Conservation (phyloP, 2,329 filamentous ascomycete genomes). For the Alternaria postmessia region DNA sequence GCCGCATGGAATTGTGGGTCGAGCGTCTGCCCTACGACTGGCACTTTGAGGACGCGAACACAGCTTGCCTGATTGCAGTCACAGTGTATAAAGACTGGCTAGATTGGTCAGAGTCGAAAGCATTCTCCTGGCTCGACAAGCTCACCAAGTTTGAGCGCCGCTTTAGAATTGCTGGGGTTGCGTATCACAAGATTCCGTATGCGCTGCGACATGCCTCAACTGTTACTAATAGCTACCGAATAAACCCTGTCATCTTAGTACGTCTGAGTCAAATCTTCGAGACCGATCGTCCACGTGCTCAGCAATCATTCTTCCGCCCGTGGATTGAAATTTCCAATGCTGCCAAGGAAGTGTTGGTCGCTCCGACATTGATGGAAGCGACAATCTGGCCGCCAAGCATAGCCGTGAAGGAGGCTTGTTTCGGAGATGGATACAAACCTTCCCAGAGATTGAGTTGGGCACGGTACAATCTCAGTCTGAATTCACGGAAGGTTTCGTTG, state of each 20-base stretch:
- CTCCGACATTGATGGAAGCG: not conserved
- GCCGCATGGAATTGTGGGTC: constrained; percentile 1
- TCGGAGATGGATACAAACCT: constrained; percentile 14
- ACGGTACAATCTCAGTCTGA: not conserved
- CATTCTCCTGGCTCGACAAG: constrained; percentile 6
- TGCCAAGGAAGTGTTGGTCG: not conserved
- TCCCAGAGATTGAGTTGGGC: constrained; percentile 14
- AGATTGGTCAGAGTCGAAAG: constrained; percentile 1
- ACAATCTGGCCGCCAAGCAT: not conserved
- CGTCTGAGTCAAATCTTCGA: constrained; percentile 13
- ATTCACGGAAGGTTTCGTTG: constrained; percentile 7
- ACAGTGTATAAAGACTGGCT: constrained; percentile 15
- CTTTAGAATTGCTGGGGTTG: constrained; percentile 9
- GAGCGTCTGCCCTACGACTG: not conserved
- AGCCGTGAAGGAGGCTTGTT: constrained; percentile 16
- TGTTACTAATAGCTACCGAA: not conserved
- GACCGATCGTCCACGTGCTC: not conserved
- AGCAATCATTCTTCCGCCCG: constrained; percentile 11
- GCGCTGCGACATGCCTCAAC: constrained; percentile 1
- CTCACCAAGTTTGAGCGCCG: constrained; percentile 13
- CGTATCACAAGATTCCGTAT: constrained; percentile 15
- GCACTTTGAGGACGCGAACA: not conserved
- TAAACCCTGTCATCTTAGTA: not conserved
- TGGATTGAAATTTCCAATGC: constrained; percentile 10
- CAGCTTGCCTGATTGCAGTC: not conserved